Conservation (phyloP, 2,329 filamentous ascomycete genomes). For the Hortaea werneckii region DNA sequence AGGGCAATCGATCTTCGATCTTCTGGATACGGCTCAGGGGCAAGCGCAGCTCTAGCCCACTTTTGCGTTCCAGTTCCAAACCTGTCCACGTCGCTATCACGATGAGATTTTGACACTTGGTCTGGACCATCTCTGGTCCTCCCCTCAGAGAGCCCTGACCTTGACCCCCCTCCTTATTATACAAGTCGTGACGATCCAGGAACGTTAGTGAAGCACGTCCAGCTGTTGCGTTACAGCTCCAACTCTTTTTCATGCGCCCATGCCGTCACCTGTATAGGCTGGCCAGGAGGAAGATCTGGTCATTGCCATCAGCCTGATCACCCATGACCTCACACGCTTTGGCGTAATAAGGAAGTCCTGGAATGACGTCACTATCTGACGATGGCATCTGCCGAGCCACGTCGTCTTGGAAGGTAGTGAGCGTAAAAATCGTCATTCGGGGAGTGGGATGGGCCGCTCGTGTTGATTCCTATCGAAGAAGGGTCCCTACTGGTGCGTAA, state of each 20-base stretch:
- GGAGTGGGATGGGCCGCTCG: conserved; percentile 21
- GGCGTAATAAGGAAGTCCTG: conserved; percentile 82
- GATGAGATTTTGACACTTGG: conserved; percentile 31
- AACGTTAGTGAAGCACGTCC: conserved; percentile 58
- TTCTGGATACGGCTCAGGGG: conserved; percentile 51
- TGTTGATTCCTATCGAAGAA: conserved; percentile 30
- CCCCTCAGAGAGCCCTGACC: conserved; percentile 12
- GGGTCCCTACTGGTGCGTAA: conserved; percentile 22
- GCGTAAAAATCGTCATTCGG: conserved; percentile 16
- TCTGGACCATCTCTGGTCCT: conserved; percentile 19
- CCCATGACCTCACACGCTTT: conserved; percentile 80
- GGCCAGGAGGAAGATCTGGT: conserved; percentile 73
- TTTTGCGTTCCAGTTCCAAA: conserved; percentile 86
- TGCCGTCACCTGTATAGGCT: conserved; percentile 85
- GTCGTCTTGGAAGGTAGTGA: conserved; percentile 18
- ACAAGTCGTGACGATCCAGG: conserved; percentile 56
- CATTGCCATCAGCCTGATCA: conserved; percentile 66
- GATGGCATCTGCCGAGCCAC: conserved; percentile 21
- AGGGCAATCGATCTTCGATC: conserved; percentile 46
- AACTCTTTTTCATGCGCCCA: conserved; percentile 77
- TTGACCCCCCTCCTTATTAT: conserved; percentile 13
- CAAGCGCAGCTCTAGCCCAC: conserved; percentile 70
- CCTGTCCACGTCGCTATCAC: conserved; percentile 82
- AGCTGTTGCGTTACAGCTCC: conserved; percentile 54
- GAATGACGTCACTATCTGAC: conserved; percentile 61